Evolutionary conservation across 225 moss, liverwort and hornwort genomes (phyloP).

Genomic region (Lunularia cruciata): DNA sequence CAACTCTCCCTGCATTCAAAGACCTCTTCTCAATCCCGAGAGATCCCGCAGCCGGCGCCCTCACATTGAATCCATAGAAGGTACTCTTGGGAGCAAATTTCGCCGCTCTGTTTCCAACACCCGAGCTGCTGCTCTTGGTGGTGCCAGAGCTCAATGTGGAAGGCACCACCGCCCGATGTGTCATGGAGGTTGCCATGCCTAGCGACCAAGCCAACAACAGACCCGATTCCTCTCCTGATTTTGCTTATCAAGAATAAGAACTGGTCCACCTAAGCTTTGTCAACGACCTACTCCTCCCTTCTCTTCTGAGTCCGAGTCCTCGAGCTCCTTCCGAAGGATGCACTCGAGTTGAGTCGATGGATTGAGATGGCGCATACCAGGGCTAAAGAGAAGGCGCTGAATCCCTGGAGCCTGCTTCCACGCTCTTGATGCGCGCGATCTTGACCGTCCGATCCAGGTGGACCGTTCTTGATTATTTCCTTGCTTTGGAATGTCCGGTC

Average conservation of each 20-base stretch:
- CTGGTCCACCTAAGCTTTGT: too few relatives aligned
- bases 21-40: slow-evolving; percentile 9
- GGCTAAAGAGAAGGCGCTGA: slow-evolving; percentile 9
- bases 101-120: neutral
- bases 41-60: neutral
- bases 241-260: too few relatives aligned
- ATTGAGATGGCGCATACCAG: slow-evolving; percentile 13
- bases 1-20: slow-evolving; percentile 21
- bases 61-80: slow-evolving; percentile 28
- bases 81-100: slow-evolving; percentile 8
- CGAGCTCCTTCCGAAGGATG: neutral
- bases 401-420: neutral
- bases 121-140: neutral
- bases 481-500: slow-evolving; percentile 14
- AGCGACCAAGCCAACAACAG: neutral
- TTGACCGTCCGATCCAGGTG: neutral
- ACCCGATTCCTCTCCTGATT: neutral
- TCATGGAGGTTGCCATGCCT: slow-evolving; percentile 37
- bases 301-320: neutral
- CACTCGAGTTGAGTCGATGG: neutral
- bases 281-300: too few relatives aligned
- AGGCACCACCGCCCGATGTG: slow-evolving; percentile 19
- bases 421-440: slow-evolving; percentile 1
- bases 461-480: neutral
- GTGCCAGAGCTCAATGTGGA: neutral